Evolutionary conservation across 1,284 basidiomycete genomes (phyloP), one percentile per base, ranked within the genome.

Genomic region (Farysia itapuensis): DNA sequence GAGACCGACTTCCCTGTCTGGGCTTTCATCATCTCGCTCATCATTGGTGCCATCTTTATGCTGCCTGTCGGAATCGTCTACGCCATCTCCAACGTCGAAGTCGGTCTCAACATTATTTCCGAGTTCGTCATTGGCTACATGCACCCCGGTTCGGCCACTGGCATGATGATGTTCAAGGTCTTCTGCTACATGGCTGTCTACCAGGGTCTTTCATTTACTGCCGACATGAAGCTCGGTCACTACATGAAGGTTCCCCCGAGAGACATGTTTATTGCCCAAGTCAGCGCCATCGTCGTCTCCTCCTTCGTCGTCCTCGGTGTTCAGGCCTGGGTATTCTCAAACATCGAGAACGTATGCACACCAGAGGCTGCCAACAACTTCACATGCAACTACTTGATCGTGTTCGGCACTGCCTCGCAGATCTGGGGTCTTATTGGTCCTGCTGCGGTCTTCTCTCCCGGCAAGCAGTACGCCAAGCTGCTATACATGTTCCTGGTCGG

Each of bases 101-200:
- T 90, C 38, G 81, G 81, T 2, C 77, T 67, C 48, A 70, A 79
- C 56, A 84, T 90, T 34, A 82, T 92, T 69, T 82, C 84, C 35
- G 88, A 92, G 76, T 78, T 91, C 57, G 77, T 91, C 46, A 82
- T 81, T 9, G 89, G 89, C 3, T 90, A 89, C 78, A 80, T 86
- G 48, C 78, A 88, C 35, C 88, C 88, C 18, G 87, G 86, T 13
- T 81, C 81, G 34, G 89, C 90, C 2, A 79, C 90, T 43, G 88
- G 88, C 42, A 85, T 87, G 75, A 86, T 88, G 82, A 79, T 90
- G 51, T 90, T 90, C 84, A 90, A 90, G 80, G 80, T 81, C 6
- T 82, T 84, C 64, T 82, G 82, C 20, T 85, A 82, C 75, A 82
- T 83, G 50, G 79, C 84, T 4, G 82, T 84, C 30, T 79, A 78